Percentiles rank a stretch among this genome's conserved stretches.
Evolutionary conservation across 2,329 filamentous ascomycete species (phyloP).

Genomic region (Botrytis paeoniae): DNA sequence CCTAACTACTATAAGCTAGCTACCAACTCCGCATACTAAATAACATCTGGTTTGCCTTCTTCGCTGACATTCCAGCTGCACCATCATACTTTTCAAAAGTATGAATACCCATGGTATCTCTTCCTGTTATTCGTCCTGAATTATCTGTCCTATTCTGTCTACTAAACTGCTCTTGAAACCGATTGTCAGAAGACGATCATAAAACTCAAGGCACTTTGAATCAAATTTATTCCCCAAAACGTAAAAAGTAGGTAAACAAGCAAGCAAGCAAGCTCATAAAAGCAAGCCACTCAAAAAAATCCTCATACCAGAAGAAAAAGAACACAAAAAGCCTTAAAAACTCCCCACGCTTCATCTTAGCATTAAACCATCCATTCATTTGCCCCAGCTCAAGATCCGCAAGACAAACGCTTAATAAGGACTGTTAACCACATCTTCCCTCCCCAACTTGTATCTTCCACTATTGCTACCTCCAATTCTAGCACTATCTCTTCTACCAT

Average conservation of each 20-base stretch:
- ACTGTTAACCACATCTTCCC: conserved; percentile 79
- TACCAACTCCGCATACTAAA: background rate
- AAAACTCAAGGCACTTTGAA: background rate
- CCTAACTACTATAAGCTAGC: background rate
- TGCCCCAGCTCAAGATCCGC: background rate
- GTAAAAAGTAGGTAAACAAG: background rate
- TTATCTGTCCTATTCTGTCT: background rate
- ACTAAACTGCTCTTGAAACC: background rate
- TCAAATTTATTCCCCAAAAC: background rate
- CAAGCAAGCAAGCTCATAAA: background rate
- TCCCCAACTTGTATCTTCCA: conserved; percentile 69
- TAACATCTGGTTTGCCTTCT: background rate
- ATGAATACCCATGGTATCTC: conserved; percentile 3
- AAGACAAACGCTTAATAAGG: conserved; percentile 46
- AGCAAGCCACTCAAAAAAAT: background rate
- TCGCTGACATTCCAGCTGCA: background rate
- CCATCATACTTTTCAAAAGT: background rate
- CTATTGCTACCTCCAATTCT: conserved; percentile 53
- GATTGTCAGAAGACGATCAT: background rate
- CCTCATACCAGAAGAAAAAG: background rate
- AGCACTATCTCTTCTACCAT: conserved; percentile 46
- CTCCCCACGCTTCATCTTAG: background rate
- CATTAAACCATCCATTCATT: background rate
- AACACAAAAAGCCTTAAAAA: conserved; percentile 3
- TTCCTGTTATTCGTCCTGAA: background rate